Conservation (phyloP, 805 yeast species). For the Zygosaccharomyces gambellarensis region DNA sequence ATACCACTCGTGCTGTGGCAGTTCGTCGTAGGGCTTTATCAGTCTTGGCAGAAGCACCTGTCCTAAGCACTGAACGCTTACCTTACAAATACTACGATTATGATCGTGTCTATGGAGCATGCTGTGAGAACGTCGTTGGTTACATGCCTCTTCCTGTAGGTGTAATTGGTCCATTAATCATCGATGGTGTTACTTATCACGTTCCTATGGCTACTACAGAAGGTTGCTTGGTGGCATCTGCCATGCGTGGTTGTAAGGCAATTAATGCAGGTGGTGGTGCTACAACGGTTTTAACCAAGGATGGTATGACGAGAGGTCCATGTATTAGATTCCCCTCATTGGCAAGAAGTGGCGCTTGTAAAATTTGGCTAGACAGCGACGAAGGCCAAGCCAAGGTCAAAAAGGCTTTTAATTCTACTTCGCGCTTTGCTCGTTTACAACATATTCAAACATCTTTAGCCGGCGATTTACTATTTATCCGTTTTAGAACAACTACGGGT, state of each 20-base stretch:
- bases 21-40: conserved; percentile 94
- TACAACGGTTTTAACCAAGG: conserved; percentile 82
- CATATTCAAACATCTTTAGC: conserved; percentile 91
- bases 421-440: conserved; percentile 93
- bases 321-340: conserved; percentile 86
- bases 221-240: conserved; percentile 96
- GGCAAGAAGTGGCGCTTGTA: conserved; percentile 87
- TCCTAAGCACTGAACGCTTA: conserved; percentile 61
- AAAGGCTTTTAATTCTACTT: conserved; percentile 91
- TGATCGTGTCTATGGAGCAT: conserved; percentile 95
- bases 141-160: conserved; percentile 96
- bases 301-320: conserved; percentile 99
- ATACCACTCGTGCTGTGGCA: conserved; percentile 86
- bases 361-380: conserved; percentile 90
- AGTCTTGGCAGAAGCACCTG: conserved; percentile 72
- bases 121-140: conserved; percentile 98
- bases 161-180: conserved; percentile 91
- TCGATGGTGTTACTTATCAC: conserved; percentile 83
- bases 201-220: conserved; percentile 99
- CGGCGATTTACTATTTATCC: conserved; percentile 78
- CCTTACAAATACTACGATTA: conserved; percentile 86
- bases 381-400: conserved; percentile 83
- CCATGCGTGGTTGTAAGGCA: conserved; percentile 99
- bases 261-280: conserved; percentile 97
- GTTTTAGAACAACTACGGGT: conserved; percentile 98